Conservation (phyloP, 2,329 filamentous ascomycete species). For the Eutypella sp. region DNA sequence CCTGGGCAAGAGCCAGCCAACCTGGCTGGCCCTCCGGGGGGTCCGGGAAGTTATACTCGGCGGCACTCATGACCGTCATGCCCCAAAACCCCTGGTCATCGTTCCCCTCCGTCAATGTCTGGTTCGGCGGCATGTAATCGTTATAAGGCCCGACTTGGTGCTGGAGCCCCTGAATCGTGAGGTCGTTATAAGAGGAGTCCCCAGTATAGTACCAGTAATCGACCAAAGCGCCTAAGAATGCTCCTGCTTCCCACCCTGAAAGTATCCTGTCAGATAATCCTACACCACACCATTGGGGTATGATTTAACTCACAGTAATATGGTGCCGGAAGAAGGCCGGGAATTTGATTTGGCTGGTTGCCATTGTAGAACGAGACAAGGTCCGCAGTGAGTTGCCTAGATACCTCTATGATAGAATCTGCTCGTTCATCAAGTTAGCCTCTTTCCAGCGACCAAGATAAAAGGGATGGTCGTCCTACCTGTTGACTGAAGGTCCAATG, state of each 20-base stretch:
- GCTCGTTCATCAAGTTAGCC: background rate
- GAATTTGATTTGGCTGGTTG: slow-evolving; percentile 43
- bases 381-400: slow-evolving; percentile 47
- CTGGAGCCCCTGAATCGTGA: slow-evolving; percentile 63
- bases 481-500: background rate
- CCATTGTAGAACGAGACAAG: slow-evolving; percentile 45
- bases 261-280: slow-evolving; percentile 9
- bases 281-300: no score
- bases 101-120: slow-evolving; percentile 64
- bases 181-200: slow-evolving; percentile 65
- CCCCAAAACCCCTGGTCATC: slow-evolving; percentile 76
- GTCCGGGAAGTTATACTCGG: slow-evolving; percentile 63
- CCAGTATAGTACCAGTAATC: slow-evolving; percentile 85
- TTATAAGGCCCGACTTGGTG: slow-evolving; percentile 67
- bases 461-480: background rate
- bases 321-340: slow-evolving; percentile 47
- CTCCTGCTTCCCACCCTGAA: slow-evolving; percentile 69
- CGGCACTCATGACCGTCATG: slow-evolving; percentile 63
- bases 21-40: slow-evolving; percentile 52
- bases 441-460: background rate
- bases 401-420: slow-evolving; percentile 47
- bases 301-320: slow-evolving; percentile 53
- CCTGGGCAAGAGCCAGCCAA: slow-evolving; percentile 70
- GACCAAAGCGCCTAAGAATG: slow-evolving; percentile 65
- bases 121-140: slow-evolving; percentile 74